A percentile compares a stretch with the other conserved stretches of the same genome.
These are phyloP conservation scores for Sanguinoderma infundibulare DNA, from an alignment of 1,284 basidiomycete species.

Conservation along the genomic window DNA sequence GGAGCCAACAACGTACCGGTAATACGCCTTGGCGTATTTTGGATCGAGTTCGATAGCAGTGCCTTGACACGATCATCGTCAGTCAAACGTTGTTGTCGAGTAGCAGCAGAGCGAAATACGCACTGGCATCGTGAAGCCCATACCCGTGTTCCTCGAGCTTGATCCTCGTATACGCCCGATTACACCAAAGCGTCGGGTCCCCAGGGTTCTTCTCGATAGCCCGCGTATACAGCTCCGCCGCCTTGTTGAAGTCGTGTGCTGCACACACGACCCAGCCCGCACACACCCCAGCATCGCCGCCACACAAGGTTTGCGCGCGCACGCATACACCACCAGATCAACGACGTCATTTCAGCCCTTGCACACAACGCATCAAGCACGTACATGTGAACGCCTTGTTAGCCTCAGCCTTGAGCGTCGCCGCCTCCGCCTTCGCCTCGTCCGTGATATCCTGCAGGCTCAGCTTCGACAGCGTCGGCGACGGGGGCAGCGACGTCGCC, in stretches of 20 bases:
- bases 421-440: constrained; percentile 69
- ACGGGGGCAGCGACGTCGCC: constrained; percentile 56
- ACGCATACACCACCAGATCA: neutral
- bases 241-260: constrained; percentile 64
- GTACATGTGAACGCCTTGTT: constrained; percentile 85
- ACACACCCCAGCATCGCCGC: neutral
- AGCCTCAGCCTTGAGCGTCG: constrained; percentile 78
- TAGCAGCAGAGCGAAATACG: constrained; percentile 6
- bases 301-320: neutral
- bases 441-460: constrained; percentile 64
- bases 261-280: neutral
- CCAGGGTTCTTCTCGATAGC: constrained; percentile 82
- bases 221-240: constrained; percentile 76
- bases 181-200: constrained; percentile 81
- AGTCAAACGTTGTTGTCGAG: neutral
- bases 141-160: constrained; percentile 86
- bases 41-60: constrained; percentile 91
- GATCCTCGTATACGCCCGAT: constrained; percentile 79
- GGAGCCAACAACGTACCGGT: constrained; percentile 53
- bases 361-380: constrained; percentile 29
- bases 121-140: constrained; percentile 78
- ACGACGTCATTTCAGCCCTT: neutral
- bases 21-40: constrained; percentile 92
- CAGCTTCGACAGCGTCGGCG: constrained; percentile 58
- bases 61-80: constrained; percentile 45